Base-by-base conservation (phyloP, 2,329 filamentous ascomycete species). In the Epichloe sibirici region DNA sequence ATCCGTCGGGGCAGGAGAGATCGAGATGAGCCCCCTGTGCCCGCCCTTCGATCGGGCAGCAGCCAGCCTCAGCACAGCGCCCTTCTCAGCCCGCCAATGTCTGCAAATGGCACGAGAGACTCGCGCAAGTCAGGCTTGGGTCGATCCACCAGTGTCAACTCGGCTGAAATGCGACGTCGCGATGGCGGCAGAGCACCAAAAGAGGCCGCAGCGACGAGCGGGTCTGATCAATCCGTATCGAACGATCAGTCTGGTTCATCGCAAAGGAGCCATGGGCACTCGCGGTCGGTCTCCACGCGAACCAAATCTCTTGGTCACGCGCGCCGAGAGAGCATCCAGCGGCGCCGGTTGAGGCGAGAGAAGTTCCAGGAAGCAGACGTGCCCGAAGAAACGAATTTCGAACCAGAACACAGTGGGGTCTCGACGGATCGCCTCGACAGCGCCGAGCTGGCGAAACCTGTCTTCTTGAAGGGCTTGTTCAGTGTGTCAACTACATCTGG, bases 401-500 rank as follows among this genome's bases (percentile, higher is more conserved):
- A 96, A 53, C 71, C 88, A 28, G 78, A 82, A 53, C 74, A 74
- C 37, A 83, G 79, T 54, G 78, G 79, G 3, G 68, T 76, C 31
- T 84, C 81, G 8, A 80, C 76, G 2, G 81, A 85, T 42, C 71
- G 78, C 25, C 67, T 84, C 9, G 77, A 81, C 56, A 82, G 80
- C 59, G 83, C 86, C 5, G 89, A 94, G 59, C 80, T 91, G 55
- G 84, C 91, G 51, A 96, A 95, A 66, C 93, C 93, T 0, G 93
- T 97, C 3, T 97, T 86, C 66, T 79, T 98, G 53, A 98, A 97
- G 69, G 93, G 93, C 4, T 76, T 98, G 17, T 97, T 98, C 71
- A 97, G 91, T 62, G 93, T 97, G 51, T 94, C 89, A 4, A 98
- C 93, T 0, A 98, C 93, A 6, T 96, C 90, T 53, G 93, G 85